Percentiles rank a stretch among this genome's conserved stretches.
Evolutionary conservation across 78 protist species (phyloP).

Genomic region (Dictyostelium firmibasis): DNA sequence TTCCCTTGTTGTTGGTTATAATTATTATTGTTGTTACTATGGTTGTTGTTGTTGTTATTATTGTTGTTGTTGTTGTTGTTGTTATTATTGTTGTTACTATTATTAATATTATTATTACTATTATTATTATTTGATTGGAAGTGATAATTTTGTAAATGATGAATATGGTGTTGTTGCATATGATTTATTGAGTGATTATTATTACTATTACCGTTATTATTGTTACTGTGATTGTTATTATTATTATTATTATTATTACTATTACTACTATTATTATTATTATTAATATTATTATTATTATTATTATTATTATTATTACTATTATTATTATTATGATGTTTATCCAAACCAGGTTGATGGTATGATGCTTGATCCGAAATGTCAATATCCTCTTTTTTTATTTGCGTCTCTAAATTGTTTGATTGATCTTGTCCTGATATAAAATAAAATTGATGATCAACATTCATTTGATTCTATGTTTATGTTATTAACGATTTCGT

Average conservation of each 20-base stretch:
- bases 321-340: neutral
- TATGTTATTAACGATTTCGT: neutral
- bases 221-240: neutral
- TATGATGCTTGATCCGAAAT: neutral
- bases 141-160: neutral
- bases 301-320: neutral
- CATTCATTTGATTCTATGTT: constrained; percentile 34
- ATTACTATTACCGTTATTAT: neutral
- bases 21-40: too few species aligned
- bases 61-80: neutral
- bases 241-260: neutral
- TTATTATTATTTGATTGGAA: neutral
- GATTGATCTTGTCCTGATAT: neutral
- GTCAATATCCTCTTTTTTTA: constrained; percentile 26
- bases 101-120: neutral
- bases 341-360: neutral
- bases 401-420: neutral
- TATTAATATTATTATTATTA: neutral
- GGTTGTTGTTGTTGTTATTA: too few species aligned
- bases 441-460: constrained; percentile 26
- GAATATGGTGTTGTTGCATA: neutral
- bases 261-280: neutral
- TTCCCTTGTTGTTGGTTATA: neutral
- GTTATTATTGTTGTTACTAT: too few species aligned
- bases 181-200: neutral